Base-by-base conservation (phyloP, 1,284 basidiomycete species). In the Heterobasidion occidentale region DNA sequence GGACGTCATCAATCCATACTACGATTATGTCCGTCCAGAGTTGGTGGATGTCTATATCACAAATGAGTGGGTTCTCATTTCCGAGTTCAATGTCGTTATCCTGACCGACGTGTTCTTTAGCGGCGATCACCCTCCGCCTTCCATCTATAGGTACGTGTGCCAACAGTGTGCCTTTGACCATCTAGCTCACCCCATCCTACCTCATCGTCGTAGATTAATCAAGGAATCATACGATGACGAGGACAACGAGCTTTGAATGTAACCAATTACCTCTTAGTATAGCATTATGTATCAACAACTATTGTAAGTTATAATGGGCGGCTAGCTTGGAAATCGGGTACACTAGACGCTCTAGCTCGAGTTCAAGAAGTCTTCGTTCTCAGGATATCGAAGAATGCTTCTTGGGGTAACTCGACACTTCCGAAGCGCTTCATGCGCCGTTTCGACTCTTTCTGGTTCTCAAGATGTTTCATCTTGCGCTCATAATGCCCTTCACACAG, bases 171-270 rank as follows among this genome's bases (percentile, higher is more conserved):
- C 27, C 38, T 11, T 35, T 36, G 50, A 7, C 45, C 36, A 51
- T 17, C n/a, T 55, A 52, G 51, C 36, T 52, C 46, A 42, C 46
- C 59, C 67, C 56, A 60, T 59, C 36, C 53, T 52, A 42, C 46
- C 59, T 67, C 56, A 60, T 59, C 36, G 53, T 52, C 35, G 51
- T n/a, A 86, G 84, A 61, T 75, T 96, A 54, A 83, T 94, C 70
- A 94, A 94, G 67, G 93, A 96, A 71, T 87, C 90, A 46, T 95
- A 94, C 62, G 93, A 94, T 66, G 93, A 95, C 65, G 92, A 93
- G 68, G 92, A 94, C 68, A 83, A 86, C 60, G 86, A 90, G 64
- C 71, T 90, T 55, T 86, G 74, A 67, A 15, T 46, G 54, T 56
- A 47, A 55, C 34, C 14, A 56, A 48, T 55, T 11, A 46, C 27